phyloP scores from a whole-genome alignment of 345 rosid species.

The Nasturtium officinale region DNA sequence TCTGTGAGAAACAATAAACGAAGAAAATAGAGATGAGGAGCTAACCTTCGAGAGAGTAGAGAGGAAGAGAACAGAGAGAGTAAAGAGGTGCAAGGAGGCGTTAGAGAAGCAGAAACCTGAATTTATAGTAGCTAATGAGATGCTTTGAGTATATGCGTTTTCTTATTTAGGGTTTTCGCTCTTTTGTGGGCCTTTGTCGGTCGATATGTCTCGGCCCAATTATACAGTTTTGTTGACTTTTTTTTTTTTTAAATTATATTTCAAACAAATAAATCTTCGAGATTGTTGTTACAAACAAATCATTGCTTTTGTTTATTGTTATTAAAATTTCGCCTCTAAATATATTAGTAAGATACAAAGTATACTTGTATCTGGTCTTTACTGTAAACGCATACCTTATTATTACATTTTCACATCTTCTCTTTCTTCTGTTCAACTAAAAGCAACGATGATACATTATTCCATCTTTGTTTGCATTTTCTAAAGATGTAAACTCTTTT shows the following conservation, averaged over 20 bases:
- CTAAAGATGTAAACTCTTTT: not conserved
- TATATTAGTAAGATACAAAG: too few species aligned
- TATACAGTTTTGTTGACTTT: not conserved
- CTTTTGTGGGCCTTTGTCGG: not conserved
- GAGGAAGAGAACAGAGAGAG: not conserved
- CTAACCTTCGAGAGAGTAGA: slow-evolving; percentile 15
- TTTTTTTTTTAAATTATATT: too few species aligned
- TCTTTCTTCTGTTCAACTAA: not conserved
- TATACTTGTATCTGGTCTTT: too few species aligned
- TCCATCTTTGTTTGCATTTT: not conserved
- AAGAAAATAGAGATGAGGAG: not conserved
- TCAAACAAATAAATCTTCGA: not conserved
- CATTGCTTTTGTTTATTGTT: not conserved
- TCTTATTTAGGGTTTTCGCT: slow-evolving; percentile 20
- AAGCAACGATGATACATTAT: not conserved
- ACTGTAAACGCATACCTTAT: not conserved
- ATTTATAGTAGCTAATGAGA: slow-evolving; percentile 1
- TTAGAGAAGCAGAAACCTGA: not conserved
- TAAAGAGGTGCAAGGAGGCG: slow-evolving; percentile 28
- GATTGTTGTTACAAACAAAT: too few species aligned
- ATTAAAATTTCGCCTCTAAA: not conserved
- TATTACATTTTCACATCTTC: not conserved
- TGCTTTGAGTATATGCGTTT: slow-evolving; percentile 13
- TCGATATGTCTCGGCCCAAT: not conserved
- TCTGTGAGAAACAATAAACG: not conserved